These are phyloP conservation scores for Beauveria asiatica DNA, from an alignment of 2,329 filamentous ascomycete genomes.

Conservation along the genomic window DNA sequence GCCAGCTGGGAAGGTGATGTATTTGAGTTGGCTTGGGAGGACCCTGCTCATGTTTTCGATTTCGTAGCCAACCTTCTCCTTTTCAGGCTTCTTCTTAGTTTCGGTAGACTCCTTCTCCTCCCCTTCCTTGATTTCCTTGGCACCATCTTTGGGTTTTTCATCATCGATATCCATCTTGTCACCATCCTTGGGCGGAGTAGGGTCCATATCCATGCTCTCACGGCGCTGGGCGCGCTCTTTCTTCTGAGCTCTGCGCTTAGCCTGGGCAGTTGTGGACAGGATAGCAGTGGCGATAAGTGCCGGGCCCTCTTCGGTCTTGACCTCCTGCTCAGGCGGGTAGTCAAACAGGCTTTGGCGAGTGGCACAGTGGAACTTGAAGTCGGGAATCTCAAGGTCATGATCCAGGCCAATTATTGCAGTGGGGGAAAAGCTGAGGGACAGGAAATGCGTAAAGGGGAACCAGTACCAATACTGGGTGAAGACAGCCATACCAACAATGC, in stretches of 20 bases:
- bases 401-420: conserved; percentile 94
- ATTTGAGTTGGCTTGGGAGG: conserved; percentile 86
- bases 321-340: conserved; percentile 92
- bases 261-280: conserved; percentile 91
- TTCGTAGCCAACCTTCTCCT: conserved; percentile 94
- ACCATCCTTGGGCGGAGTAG: conserved; percentile 50
- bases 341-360: conserved; percentile 93
- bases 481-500: conserved; percentile 93
- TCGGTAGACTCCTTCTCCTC: conserved; percentile 48
- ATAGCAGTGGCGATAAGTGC: conserved; percentile 93
- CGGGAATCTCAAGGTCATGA: conserved; percentile 84
- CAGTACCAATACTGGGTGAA: conserved; percentile 99
- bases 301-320: conserved; percentile 88
- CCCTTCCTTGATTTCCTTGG: conserved; percentile 54
- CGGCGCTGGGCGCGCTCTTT: conserved; percentile 84
- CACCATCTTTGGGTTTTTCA: conserved; percentile 46
- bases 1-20: conserved; percentile 82
- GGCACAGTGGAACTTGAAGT: conserved; percentile 92
- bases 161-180: conserved; percentile 89
- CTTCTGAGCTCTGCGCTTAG: conserved; percentile 87
- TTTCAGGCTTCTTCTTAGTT: conserved; percentile 82
- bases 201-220: conserved; percentile 94
- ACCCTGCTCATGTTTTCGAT: conserved; percentile 96
- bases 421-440: conserved; percentile 92
- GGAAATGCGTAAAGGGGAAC: conserved; percentile 98